Evolutionary conservation across 495 filamentous ascomycete genomes (phyloP), one percentile per base, ranked within the genome.

Genomic region (Trichoderma gamsii): DNA sequence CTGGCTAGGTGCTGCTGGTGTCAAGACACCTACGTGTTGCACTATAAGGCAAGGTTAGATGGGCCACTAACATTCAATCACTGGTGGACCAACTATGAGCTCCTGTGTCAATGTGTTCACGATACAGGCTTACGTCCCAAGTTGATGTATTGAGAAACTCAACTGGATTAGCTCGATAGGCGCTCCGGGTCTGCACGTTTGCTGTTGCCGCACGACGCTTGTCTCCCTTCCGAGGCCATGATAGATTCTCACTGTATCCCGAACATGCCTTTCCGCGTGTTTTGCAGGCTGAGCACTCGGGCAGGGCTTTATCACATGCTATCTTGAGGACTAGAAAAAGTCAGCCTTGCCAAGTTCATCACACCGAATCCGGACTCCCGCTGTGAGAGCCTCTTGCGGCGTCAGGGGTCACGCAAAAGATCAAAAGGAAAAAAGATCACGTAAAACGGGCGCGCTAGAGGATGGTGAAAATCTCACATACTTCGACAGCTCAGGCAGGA

Each of bases 181-280:
- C n/a, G 56, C 25, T 21, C 56, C 25, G 56, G 56, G 23, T 61
- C 9, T 18, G 56, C 23, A 61, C 56, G 29, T 61, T 32, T 29
- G 56, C 56, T 16, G 25, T 41, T 11, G 63, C 49, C 15, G 65
- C 23, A 12, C 72, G 65, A 2, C 66, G 61, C 13, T 49, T 56
- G 29, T 73, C 72, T 23, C 68, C 70, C 21, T 41, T 41, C 15
- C 70, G 68, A 23, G 72, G 72, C 72, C 72, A 73, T 16, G 72
- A 73, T 2, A 73, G 70, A 65, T 70, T 71, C 59, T 70, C n/a
- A 32, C 68, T 68, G 63, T 70, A 71, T 12, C 72, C 70, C n/a
- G 68, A 68, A 46, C 72, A 73, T 18, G 70, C 44, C 16, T 66
- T 63, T 11, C 67, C 69, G 2, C 70, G 63, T 27, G 66, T 69